Percentiles rank a stretch among this genome's conserved stretches.
Evolutionary conservation across 176 grass and related monocot genomes (phyloP).

Genomic region (Panicum miliaceum): DNA sequence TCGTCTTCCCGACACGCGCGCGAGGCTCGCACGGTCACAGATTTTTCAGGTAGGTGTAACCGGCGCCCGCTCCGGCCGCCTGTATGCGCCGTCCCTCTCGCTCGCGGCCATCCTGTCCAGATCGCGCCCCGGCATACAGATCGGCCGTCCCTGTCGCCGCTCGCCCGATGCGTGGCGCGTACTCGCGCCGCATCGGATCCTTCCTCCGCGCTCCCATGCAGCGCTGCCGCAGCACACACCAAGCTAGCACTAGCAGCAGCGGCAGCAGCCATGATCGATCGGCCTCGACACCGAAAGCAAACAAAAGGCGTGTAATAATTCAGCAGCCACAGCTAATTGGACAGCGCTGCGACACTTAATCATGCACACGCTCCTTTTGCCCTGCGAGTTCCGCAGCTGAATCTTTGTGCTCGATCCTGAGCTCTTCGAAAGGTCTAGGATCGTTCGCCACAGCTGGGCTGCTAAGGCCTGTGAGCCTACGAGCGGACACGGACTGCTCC

Average conservation of each 20-base stretch:
- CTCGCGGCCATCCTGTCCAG: slow-evolving; percentile 31
- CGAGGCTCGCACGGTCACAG: background rate
- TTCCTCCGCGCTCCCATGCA: slow-evolving; percentile 21
- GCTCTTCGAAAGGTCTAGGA: background rate
- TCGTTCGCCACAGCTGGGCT: slow-evolving; percentile 26
- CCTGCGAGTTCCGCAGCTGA: background rate
- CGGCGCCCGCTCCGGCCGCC: background rate
- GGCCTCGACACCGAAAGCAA: background rate
- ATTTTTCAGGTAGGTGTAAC: background rate
- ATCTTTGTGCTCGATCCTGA: slow-evolving; percentile 8
- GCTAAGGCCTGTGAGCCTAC: slow-evolving; percentile 31
- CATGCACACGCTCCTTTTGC: background rate
- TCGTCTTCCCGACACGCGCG: background rate
- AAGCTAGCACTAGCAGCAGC: background rate
- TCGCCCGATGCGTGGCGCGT: no score
- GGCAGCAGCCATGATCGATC: background rate
- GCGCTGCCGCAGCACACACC: background rate
- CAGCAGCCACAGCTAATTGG: background rate
- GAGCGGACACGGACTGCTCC: slow-evolving; percentile 29
- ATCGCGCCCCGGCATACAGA: slow-evolving; percentile 28
- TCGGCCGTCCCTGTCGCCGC: slow-evolving; percentile 37
- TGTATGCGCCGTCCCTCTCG: background rate
- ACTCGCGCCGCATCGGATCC: slow-evolving; percentile 14
- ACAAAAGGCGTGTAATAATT: background rate
- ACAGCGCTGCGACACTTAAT: background rate